Evolutionary conservation across 2,329 filamentous ascomycete genomes (phyloP).

Genomic region (Fulvia fulva): DNA sequence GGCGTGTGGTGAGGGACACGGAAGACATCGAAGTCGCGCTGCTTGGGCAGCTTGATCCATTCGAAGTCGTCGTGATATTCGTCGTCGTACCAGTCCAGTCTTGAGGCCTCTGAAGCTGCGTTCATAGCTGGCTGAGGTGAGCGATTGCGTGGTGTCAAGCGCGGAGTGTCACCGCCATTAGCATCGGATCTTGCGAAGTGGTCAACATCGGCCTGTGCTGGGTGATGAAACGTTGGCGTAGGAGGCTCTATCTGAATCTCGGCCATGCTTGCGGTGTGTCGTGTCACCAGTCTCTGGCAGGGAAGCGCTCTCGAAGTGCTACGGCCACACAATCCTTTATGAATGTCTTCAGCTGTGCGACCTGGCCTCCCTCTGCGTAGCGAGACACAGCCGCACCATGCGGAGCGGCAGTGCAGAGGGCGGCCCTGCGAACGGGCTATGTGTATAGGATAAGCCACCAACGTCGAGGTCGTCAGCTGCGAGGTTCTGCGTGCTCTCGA

Average conservation of each 20-base stretch:
- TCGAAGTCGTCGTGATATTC: constrained; percentile 14
- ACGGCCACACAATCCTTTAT: no score
- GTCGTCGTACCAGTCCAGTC: constrained; percentile 13
- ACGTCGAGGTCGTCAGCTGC: no score
- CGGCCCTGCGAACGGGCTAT: no score
- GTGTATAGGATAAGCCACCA: no score
- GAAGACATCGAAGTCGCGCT: constrained; percentile 17
- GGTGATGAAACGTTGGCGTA: not conserved
- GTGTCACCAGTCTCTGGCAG: no score
- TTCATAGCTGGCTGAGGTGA: not conserved
- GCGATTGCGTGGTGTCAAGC: not conserved
- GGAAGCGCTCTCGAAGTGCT: no score
- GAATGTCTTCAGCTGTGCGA: no score
- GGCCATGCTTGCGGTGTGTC: not conserved
- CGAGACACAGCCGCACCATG: no score
- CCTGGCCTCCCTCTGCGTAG: no score
- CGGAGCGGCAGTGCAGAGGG: no score
- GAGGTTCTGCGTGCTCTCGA: no score
- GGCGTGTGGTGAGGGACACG: constrained; percentile 2
- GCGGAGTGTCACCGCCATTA: not conserved
- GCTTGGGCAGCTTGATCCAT: constrained; percentile 18
- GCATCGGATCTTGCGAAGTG: not conserved
- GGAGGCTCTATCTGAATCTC: not conserved
- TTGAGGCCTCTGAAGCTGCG: not conserved
- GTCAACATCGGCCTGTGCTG: not conserved